Evolutionary conservation across 345 rosid species (phyloP), one percentile per base, ranked within the genome.

Genomic region (Camelina hispida): DNA sequence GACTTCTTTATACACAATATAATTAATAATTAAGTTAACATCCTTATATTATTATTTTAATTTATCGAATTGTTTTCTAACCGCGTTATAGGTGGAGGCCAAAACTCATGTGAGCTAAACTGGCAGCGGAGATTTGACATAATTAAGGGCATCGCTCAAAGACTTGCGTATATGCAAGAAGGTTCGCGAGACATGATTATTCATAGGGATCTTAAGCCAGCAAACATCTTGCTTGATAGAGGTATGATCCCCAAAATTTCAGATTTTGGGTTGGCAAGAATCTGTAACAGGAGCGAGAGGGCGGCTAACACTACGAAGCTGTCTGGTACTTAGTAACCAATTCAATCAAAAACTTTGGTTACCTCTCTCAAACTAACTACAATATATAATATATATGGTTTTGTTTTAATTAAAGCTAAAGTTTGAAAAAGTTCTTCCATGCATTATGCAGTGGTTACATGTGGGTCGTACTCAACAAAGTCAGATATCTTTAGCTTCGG

Each of bases 161-260:
- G 62, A 32, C 62, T 8, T 53, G 58, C 34, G 7, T 53, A 53
- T 28, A 53, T 53, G 58, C 34, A 53, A 53, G 34, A 53, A 23
- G 34, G 58, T 53, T 53, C 58, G n/a, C 30, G 58, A 25, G 58
- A 4, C 15, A 12, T 53, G 16, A 23, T 23, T 23, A 23, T 53
- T 7, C 58, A 53, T 16, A 53, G 34, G 14, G 34, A 53, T 7
- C 12, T 53, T 4, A 53, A 53, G 4, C 58, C 34, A 2, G 7
- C 9, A 0, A 53, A 53, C 16, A 23, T 53, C 9, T 13, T 53
- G 30, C 34, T 53, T 53, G 58, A 53, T 53, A 23, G 28, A 53
- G 16, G 23, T 53, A 53, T 53, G 58, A 13, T 28, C 3, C 34
- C 58, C 28, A 53, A 53, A 28, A 53, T 53, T 12, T 53, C 34